Percentiles rank a stretch among this genome's conserved stretches.
These are phyloP conservation scores for Globisporangium orthogonon DNA, from an alignment of 352 stramenopile genomes.

Conservation along the genomic window DNA sequence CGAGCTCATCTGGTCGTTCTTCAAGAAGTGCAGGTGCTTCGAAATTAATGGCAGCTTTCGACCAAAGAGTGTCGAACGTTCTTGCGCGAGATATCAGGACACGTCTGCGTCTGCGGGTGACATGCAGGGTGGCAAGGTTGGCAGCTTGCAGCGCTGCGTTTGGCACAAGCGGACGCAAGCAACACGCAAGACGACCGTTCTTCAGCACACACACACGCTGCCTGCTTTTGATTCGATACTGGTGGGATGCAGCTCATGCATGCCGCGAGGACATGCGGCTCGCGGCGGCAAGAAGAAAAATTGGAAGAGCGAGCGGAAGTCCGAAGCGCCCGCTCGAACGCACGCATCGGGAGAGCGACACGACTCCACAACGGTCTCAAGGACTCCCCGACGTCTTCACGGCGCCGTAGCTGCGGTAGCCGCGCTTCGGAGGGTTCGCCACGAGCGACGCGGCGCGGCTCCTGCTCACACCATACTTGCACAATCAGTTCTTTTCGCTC, in stretches of 20 bases:
- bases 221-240: background rate
- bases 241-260: background rate
- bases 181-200: background rate
- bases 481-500: background rate
- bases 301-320: background rate
- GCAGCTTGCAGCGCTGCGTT: no score
- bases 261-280: background rate
- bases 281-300: background rate
- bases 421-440: constrained; percentile 12
- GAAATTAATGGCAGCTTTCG: no score
- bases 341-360: background rate
- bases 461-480: constrained; percentile 2
- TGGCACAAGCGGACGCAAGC: background rate
- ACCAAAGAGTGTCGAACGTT: no score
- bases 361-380: background rate
- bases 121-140: no score
- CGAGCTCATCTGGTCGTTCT: no score
- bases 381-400: constrained; percentile 12
- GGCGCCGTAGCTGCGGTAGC: constrained; percentile 13
- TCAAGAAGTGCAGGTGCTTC: background rate
- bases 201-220: background rate
- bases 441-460: constrained; percentile 10
- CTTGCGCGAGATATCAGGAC: no score
- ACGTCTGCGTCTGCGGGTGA: no score
- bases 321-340: background rate